Evolutionary conservation across 257 asterid genomes (phyloP).

Genomic region (Penstemon davidsonii): DNA sequence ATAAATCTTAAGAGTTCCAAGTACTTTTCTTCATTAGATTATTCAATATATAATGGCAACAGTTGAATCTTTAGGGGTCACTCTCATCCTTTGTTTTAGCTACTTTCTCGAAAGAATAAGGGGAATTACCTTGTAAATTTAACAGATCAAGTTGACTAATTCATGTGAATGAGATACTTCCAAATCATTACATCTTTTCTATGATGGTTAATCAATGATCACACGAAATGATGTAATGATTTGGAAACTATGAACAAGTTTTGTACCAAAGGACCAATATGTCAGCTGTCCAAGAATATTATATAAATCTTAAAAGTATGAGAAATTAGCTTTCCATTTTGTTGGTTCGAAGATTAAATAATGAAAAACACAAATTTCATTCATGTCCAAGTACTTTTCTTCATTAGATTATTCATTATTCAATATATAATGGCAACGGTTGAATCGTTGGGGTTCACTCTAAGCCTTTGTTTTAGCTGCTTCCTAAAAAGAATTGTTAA

Average conservation of each 20-base stretch:
- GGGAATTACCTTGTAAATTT: background rate
- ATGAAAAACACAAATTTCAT: background rate
- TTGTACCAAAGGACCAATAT: background rate
- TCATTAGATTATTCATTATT: background rate
- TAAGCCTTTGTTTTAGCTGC: too few relatives aligned
- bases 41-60: too few relatives aligned
- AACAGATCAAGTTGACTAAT: too few relatives aligned
- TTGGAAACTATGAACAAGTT: too few relatives aligned
- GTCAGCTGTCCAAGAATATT: background rate
- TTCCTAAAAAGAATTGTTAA: too few relatives aligned
- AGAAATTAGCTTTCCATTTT: background rate
- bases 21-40: too few relatives aligned
- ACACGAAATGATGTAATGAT: background rate
- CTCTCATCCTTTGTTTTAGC: too few relatives aligned
- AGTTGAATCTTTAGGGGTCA: too few relatives aligned
- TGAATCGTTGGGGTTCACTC: background rate
- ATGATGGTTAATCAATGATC: background rate
- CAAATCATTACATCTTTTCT: background rate
- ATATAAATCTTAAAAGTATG: background rate
- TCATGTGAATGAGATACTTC: background rate
- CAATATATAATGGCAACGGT: slow-evolving; percentile 15
- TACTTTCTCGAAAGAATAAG: too few relatives aligned
- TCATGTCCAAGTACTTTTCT: slow-evolving; percentile 5
- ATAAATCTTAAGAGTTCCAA: too few relatives aligned
- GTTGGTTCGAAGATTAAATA: background rate